Base-by-base conservation (phyloP, 768 basidiomycete genomes). In the Suillus bovinus region DNA sequence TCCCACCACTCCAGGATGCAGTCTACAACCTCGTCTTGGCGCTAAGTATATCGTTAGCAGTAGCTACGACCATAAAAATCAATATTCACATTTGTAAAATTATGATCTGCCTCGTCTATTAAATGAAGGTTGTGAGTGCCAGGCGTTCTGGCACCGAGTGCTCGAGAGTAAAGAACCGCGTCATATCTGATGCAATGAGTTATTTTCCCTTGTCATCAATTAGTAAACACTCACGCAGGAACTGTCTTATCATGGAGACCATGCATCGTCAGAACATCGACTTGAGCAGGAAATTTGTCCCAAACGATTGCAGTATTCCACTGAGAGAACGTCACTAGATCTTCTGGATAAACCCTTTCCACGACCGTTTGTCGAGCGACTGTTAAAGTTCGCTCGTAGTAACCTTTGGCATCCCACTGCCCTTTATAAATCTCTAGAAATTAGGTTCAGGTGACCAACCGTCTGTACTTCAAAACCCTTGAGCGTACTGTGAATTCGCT, bases 41-140 rank as follows among this genome's bases (percentile, higher is more conserved):
- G 81, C 83, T 84, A 64, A 13, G 49, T 13, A 38, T 34, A 42
- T 22, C 20, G 34, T 39, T 22, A 5, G 57, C n/a, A 66, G 38
- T 60, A 38, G 60, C 41, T 20, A 58, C n/a, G 33, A 29, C 20
- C 36, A 65, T 52, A n/a, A 29, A 16, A 27, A 42, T 56, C 8
- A 38, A 58, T 31, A 36, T 7, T 47, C 62, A 83, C 82, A 27
- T 87, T 85, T 27, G 84, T 86, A 67, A 87, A 89, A 73, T 93
- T 93, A 70, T 93, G 92, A 75, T 92, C 90, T 9, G 87, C 89
- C 49, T 81, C 82, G 71, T 93, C 92, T 42, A 91, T 75, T 29
- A 89, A 76, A 69, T 87, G 82, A 29, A 93, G 77, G 20, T 79
- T 86, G 70, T 92, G 89, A 8, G 89, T 90, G 53, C 90, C 92